Conservation (phyloP, 441 rosid genomes). For the Populus hybrid region DNA sequence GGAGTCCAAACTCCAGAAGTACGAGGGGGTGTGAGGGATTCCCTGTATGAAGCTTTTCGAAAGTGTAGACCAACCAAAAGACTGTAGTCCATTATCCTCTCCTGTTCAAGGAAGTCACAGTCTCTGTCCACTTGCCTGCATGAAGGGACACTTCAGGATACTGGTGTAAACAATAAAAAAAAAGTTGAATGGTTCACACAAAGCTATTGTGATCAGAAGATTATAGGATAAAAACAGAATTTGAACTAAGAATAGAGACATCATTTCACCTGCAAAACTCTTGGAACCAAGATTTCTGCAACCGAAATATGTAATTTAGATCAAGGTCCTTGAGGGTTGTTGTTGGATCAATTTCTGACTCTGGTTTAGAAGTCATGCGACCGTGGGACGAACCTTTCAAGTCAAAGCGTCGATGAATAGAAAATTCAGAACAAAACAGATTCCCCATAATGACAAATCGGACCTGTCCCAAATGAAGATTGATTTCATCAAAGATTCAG, state of each 20-base stretch:
- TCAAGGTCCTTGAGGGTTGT: conserved; percentile 97
- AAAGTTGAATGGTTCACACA: neutral
- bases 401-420: conserved; percentile 87
- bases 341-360: conserved; percentile 79
- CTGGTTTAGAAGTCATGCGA: conserved; percentile 78
- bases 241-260: neutral
- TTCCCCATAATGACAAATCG: conserved; percentile 96
- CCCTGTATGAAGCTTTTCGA: conserved; percentile 46
- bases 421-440: conserved; percentile 71
- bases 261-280: conserved; percentile 79
- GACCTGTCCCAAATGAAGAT: conserved; percentile 44
- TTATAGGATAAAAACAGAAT: neutral
- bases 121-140: conserved; percentile 94
- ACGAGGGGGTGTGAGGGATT: conserved; percentile 40
- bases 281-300: conserved; percentile 83
- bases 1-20: conserved; percentile 38
- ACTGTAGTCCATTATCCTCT: conserved; percentile 96
- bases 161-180: neutral
- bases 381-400: conserved; percentile 98
- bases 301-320: conserved; percentile 70
- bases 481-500: conserved; percentile 2
- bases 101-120: conserved; percentile 92
- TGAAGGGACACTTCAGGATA: neutral
- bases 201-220: neutral
- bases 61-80: conserved; percentile 92